Evolutionary conservation across 306 rosid species (phyloP).

Genomic region (Carpinus viminea): DNA sequence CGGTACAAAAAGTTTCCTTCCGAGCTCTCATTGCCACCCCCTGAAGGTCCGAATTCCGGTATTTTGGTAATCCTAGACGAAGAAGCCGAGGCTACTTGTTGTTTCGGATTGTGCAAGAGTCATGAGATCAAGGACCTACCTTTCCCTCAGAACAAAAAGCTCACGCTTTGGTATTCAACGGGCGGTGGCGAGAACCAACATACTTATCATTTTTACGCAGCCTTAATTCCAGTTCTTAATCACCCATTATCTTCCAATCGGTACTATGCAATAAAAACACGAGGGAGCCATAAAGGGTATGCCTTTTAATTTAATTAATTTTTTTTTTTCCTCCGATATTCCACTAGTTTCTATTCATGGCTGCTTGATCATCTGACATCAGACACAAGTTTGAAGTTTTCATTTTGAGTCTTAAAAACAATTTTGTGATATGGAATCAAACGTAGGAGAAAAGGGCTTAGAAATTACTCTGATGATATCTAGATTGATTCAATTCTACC

Average conservation of each 20-base stretch:
- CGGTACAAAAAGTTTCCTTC: conserved; percentile 17
- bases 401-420: too few species aligned
- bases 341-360: too few species aligned
- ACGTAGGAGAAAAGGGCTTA: too few species aligned
- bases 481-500: too few species aligned
- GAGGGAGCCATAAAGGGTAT: conserved; percentile 41
- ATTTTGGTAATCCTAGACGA: conserved; percentile 31
- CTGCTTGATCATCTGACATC: too few species aligned
- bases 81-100: conserved; percentile 23
- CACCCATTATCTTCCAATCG: conserved; percentile 52
- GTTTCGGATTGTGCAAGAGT: conserved; percentile 26
- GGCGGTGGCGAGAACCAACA: not conserved
- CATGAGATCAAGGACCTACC: conserved; percentile 21
- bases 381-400: too few species aligned
- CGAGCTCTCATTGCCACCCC: conserved; percentile 24
- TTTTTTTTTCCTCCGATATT: too few species aligned
- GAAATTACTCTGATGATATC: too few species aligned
- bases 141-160: conserved; percentile 40
- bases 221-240: conserved; percentile 58
- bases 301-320: too few species aligned
- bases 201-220: not conserved
- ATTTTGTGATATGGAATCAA: too few species aligned
- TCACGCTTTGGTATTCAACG: conserved; percentile 8
- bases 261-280: conserved; percentile 50
- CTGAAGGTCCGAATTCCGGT: conserved; percentile 42